Evolutionary conservation across 805 yeast genomes (phyloP), one percentile per base, ranked within the genome.

Genomic region (Saturnispora zaruensis): DNA sequence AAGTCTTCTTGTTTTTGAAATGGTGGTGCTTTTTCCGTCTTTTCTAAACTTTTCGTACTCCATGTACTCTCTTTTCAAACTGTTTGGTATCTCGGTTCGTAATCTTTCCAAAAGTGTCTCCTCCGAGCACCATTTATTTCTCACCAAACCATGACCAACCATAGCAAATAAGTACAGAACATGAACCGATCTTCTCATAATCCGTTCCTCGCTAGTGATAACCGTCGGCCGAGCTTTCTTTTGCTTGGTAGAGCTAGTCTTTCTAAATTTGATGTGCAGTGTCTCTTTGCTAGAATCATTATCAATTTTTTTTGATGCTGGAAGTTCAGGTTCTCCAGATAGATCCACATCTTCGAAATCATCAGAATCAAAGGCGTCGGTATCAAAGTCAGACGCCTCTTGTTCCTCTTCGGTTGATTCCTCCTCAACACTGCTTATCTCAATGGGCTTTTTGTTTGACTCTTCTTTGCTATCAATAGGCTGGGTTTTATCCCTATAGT

Each of bases 61-160:
- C 18, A 59, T 73, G 25, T 84, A 62, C 49, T 82, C 75, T 4
- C 67, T 66, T 33, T 70, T 65, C 0, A 78, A 64, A 4, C 66
- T 64, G 0, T 66, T 65, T 0, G 93, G 80, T 0, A 87, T 70
- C 2, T 73, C 57, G 14, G 65, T 65, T 23, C 71, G 63, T 13
- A 88, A 64, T 8, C 57, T 55, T 16, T 56, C 48, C 16, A 73
- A 70, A 0, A 86, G 59, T 3, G 55, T 52, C 1, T 61, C 58
- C 53, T 79, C 77, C 51, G 77, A 78, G 53, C 88, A 75, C 96
- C 96, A 90, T 6, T 66, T 56, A 61, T 90, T 91, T 24, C 96
- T 73, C 3, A 78, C 58, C 0, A 71, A 71, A 0, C 89, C 93
- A 61, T 87, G 95, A 2, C 75, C 61, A 48, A 85, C 64, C 78